These are phyloP conservation scores for Periglandula ipomoeae DNA, from an alignment of 2,329 filamentous ascomycete genomes.

Conservation along the genomic window DNA sequence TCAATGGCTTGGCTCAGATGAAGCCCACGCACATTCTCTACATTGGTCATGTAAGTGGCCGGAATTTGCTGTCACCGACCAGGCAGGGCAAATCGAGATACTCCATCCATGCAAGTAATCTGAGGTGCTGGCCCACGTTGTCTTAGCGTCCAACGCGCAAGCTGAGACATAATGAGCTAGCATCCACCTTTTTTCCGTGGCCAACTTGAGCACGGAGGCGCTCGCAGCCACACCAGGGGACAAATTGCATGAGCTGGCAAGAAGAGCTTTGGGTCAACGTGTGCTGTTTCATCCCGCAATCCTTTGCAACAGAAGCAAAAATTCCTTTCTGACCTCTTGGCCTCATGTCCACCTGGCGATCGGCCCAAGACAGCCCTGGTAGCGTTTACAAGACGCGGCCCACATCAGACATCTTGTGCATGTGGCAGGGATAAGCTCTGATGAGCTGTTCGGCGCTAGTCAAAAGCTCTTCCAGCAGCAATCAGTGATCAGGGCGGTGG, in stretches of 20 bases:
- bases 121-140: conserved; percentile 4
- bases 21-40: too few relatives aligned
- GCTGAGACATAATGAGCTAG: not conserved
- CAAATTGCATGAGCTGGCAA: too few relatives aligned
- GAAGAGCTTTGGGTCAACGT: not conserved
- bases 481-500: not conserved
- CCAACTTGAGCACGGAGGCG: too few relatives aligned
- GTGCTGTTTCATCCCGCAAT: too few relatives aligned
- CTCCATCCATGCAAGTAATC: conserved; percentile 1
- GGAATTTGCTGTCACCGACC: conserved; percentile 1
- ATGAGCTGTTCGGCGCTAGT: conserved; percentile 4
- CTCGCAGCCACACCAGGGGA: too few relatives aligned
- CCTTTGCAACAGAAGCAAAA: too few relatives aligned
- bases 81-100: conserved; percentile 2
- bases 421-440: conserved; percentile 3
- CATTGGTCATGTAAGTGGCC: not conserved
- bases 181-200: not conserved
- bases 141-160: conserved; percentile 1
- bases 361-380: too few relatives aligned
- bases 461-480: not conserved
- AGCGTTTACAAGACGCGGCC: not conserved
- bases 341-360: too few relatives aligned
- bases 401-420: not conserved
- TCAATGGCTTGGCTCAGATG: too few relatives aligned
- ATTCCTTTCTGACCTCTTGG: too few relatives aligned